Evolutionary conservation across 768 basidiomycete genomes (phyloP).

Genomic region (Naganishia vaughanmartiniae): DNA sequence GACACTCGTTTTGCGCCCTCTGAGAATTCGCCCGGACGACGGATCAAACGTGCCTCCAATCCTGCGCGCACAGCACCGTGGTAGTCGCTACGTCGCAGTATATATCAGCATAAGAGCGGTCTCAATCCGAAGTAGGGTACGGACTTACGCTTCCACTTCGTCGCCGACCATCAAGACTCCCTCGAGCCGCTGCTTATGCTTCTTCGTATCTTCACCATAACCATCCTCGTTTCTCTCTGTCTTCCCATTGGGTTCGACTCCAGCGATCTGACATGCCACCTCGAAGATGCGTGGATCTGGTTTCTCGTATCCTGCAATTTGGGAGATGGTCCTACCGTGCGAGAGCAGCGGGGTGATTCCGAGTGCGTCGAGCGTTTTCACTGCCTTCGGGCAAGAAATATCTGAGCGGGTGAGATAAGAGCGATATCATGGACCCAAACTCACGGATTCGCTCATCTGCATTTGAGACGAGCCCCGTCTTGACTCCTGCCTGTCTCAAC

Average conservation of each 20-base stretch:
- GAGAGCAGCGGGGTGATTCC: constrained; percentile 38
- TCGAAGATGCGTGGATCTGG: constrained; percentile 41
- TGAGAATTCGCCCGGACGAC: constrained; percentile 43
- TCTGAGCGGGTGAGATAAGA: background rate
- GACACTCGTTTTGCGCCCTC: constrained; percentile 42
- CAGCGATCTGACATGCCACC: constrained; percentile 37
- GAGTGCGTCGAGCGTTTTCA: constrained; percentile 44
- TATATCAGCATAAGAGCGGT: background rate
- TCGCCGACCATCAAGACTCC: constrained; percentile 50
- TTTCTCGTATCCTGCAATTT: constrained; percentile 43
- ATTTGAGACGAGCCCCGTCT: constrained; percentile 45
- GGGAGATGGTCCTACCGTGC: constrained; percentile 44
- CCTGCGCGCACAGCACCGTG: constrained; percentile 39
- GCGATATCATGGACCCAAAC: constrained; percentile 15
- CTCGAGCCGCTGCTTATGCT: constrained; percentile 4
- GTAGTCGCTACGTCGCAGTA: constrained; percentile 39
- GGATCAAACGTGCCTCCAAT: constrained; percentile 42
- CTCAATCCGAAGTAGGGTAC: background rate
- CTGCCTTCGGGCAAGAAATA: constrained; percentile 30
- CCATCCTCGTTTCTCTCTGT: background rate
- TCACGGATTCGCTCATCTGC: constrained; percentile 48
- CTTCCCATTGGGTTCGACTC: constrained; percentile 13
- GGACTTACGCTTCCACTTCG: constrained; percentile 48
- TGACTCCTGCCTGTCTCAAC: constrained; percentile 38
- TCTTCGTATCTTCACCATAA: background rate